Evolutionary conservation across 1,139 yeast genomes (phyloP).

Genomic region (Yamadazyma pseudoaaseri): DNA sequence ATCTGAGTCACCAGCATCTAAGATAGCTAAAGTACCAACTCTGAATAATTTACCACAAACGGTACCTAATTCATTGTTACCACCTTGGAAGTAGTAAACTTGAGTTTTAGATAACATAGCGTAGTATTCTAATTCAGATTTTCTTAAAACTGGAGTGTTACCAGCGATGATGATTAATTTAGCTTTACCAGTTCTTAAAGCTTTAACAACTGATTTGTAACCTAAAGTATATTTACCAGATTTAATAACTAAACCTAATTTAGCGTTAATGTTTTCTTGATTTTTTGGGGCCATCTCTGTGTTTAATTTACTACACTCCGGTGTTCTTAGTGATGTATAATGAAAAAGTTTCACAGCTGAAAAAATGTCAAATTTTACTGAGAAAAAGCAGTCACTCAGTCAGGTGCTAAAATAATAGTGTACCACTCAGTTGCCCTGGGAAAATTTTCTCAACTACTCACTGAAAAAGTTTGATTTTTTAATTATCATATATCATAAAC

Average conservation of each 20-base stretch:
- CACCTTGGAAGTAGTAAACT: conserved; percentile 99
- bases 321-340: conserved; percentile 43
- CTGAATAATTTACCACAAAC: conserved; percentile 99
- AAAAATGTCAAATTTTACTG: conserved; percentile 1
- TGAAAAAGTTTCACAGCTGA: conserved; percentile 5
- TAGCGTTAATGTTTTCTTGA: conserved; percentile 96
- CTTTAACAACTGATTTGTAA: conserved; percentile 98
- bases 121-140: conserved; percentile 99
- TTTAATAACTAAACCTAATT: conserved; percentile 96
- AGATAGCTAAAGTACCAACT: conserved; percentile 94
- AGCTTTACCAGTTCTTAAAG: conserved; percentile 98
- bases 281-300: conserved; percentile 99
- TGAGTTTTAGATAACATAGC: conserved; percentile 99
- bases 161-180: conserved; percentile 98
- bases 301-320: conserved; percentile 76
- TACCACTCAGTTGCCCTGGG: too few relatives aligned
- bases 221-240: conserved; percentile 99
- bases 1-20: conserved; percentile 99
- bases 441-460: conserved; percentile 1
- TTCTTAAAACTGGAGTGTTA: conserved; percentile 99
- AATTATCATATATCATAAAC: conserved; percentile 8
- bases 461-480: conserved; percentile 12
- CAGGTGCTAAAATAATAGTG: too few relatives aligned
- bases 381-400: conserved; percentile 18
- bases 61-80: conserved; percentile 99